Conservation (phyloP, 768 basidiomycete genomes). For the Trametes gibbosa region DNA sequence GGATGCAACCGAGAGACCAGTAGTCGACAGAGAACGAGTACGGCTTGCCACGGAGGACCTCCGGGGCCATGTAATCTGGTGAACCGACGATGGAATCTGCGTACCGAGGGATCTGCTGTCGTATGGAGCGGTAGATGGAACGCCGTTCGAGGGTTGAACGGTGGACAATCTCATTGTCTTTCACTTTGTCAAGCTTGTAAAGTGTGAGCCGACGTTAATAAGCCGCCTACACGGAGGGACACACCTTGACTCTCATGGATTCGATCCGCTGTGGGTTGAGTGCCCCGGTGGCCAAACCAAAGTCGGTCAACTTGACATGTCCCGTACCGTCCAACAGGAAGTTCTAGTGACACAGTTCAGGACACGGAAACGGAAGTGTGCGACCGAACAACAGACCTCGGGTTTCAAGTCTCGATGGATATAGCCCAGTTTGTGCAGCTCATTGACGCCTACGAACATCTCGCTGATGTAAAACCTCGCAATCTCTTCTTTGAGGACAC, state of each 20-base stretch:
- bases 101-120: constrained; percentile 87
- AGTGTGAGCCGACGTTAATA: not conserved
- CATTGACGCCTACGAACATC: constrained; percentile 94
- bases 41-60: constrained; percentile 90
- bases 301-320: constrained; percentile 97
- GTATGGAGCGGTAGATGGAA: constrained; percentile 90
- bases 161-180: constrained; percentile 86
- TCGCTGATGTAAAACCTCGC: constrained; percentile 96
- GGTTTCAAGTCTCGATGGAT: constrained; percentile 98
- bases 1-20: constrained; percentile 97
- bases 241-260: constrained; percentile 87
- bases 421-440: constrained; percentile 95
- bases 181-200: constrained; percentile 90
- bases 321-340: constrained; percentile 95
- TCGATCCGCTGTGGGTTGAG: constrained; percentile 94
- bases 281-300: constrained; percentile 95
- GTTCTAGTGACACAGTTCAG: constrained; percentile 51
- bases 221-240: constrained; percentile 14
- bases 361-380: not conserved
- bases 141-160: constrained; percentile 93
- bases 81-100: constrained; percentile 98
- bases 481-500: constrained; percentile 95
- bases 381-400: constrained; percentile 55
- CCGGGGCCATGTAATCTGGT: constrained; percentile 98
- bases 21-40: constrained; percentile 97